These are phyloP conservation scores for Eucalyptus melliodora DNA, from an alignment of 345 rosid genomes.

Conservation along the genomic window DNA sequence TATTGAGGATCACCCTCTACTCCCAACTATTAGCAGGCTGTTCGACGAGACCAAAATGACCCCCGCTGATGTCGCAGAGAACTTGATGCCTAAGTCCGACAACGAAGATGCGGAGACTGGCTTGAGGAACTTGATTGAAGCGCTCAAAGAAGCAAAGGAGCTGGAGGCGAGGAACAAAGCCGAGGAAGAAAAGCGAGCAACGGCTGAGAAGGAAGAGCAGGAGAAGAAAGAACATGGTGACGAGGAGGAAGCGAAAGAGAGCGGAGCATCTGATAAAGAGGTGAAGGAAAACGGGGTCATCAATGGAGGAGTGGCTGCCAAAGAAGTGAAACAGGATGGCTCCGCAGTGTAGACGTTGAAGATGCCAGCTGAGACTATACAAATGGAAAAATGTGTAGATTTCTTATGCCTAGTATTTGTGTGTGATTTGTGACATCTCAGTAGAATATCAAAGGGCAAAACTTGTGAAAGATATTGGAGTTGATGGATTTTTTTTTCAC, in stretches of 20 bases:
- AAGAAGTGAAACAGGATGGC: too few species aligned
- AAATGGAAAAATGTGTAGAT: too few species aligned
- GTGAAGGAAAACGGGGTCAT: too few species aligned
- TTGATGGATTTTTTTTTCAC: too few species aligned
- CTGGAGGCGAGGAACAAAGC: neutral
- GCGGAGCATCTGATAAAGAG: neutral
- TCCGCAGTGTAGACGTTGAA: too few species aligned
- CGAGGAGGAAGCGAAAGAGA: neutral
- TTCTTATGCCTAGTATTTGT: too few species aligned
- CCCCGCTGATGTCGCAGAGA: constrained; percentile 7
- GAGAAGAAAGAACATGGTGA: neutral
- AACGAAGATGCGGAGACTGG: neutral
- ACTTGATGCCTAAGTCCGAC: constrained; percentile 1
- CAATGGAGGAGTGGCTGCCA: too few species aligned
- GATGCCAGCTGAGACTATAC: too few species aligned
- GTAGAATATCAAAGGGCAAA: too few species aligned
- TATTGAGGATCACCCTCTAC: neutral
- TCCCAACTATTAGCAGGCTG: neutral
- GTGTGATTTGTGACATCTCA: too few species aligned
- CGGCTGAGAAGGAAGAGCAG: neutral
- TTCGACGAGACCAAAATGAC: neutral
- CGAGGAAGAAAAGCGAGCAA: neutral
- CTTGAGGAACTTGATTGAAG: neutral
- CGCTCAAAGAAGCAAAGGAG: neutral
- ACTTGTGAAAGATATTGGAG: too few species aligned